Evolutionary conservation across 106 monocot species (phyloP).

Genomic region (Triglochin maritima): DNA sequence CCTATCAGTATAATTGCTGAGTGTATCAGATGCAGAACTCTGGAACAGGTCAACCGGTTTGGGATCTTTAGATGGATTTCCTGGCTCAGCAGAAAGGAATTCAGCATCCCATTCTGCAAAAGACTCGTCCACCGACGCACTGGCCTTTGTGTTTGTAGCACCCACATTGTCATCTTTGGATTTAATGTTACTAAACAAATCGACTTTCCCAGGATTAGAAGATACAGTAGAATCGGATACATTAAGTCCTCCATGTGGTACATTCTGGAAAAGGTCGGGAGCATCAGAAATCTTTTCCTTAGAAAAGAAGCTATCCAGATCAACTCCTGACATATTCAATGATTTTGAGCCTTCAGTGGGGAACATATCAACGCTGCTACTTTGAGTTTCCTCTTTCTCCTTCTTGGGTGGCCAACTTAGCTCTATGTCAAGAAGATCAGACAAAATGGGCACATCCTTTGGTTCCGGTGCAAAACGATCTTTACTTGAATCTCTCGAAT

Average conservation of each 20-base stretch:
- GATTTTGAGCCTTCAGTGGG: conserved; percentile 15
- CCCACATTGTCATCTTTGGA: conserved; percentile 9
- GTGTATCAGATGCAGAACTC: conserved; percentile 3
- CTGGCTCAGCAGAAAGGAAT: conserved; percentile 40
- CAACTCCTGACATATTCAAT: conserved; percentile 47
- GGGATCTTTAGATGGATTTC: conserved; percentile 3
- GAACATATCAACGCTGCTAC: conserved; percentile 1
- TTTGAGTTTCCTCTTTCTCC: conserved; percentile 12
- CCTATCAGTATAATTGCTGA: not conserved
- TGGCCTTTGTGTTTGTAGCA: conserved; percentile 14
- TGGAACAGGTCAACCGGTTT: conserved; percentile 15
- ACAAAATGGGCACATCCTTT: conserved; percentile 33
- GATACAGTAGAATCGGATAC: conserved; percentile 8
- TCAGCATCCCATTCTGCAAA: conserved; percentile 63
- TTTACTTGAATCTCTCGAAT: conserved; percentile 37
- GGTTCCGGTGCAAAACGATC: conserved; percentile 7
- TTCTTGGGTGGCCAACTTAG: conserved; percentile 33
- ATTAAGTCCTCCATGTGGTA: conserved; percentile 4
- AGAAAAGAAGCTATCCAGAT: conserved; percentile 62
- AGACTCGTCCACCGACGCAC: conserved; percentile 19
- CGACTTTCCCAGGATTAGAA: conserved; percentile 17
- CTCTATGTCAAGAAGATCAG: conserved; percentile 52
- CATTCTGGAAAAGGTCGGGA: conserved; percentile 8
- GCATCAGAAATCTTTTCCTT: conserved; percentile 19
- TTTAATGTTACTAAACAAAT: conserved; percentile 24